Conservation (phyloP, 257 asterid species). For the Solanum ossicruentum region DNA sequence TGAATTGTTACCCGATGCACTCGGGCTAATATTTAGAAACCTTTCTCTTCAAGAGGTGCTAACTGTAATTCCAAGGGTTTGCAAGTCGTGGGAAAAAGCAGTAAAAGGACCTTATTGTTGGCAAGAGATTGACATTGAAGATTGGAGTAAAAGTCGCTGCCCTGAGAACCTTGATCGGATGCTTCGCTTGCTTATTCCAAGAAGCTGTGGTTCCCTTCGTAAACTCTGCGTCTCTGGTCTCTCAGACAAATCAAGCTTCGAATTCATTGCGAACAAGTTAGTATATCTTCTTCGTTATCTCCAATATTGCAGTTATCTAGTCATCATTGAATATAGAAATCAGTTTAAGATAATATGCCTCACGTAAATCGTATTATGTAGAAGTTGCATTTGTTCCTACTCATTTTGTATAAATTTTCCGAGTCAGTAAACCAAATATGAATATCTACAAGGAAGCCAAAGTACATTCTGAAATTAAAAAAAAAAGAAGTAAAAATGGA, state of each 20-base stretch:
- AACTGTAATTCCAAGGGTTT: conserved; percentile 26
- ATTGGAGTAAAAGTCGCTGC: conserved; percentile 19
- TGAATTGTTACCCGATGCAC: conserved; percentile 28
- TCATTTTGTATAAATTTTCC: neutral
- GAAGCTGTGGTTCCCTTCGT: conserved; percentile 15
- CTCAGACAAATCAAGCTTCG: conserved; percentile 7
- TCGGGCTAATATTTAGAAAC: conserved; percentile 26
- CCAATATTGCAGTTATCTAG: neutral
- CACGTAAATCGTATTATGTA: neutral
- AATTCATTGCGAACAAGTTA: conserved; percentile 24
- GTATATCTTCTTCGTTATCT: neutral
- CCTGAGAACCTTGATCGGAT: conserved; percentile 11
- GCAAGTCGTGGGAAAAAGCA: conserved; percentile 26
- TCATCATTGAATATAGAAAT: neutral
- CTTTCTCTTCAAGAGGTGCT: conserved; percentile 23
- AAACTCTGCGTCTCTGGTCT: conserved; percentile 22
- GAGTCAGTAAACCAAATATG: neutral
- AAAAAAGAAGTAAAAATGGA: neutral
- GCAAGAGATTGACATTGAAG: conserved; percentile 39
- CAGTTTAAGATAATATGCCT: neutral
- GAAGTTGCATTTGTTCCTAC: neutral
- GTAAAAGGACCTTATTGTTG: conserved; percentile 32
- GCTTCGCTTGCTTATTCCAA: conserved; percentile 17
- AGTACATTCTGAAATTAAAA: neutral
- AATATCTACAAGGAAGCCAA: neutral